phyloP scores from a whole-genome alignment of 1,284 basidiomycete genomes.

The Papiliotrema terrestris region DNA sequence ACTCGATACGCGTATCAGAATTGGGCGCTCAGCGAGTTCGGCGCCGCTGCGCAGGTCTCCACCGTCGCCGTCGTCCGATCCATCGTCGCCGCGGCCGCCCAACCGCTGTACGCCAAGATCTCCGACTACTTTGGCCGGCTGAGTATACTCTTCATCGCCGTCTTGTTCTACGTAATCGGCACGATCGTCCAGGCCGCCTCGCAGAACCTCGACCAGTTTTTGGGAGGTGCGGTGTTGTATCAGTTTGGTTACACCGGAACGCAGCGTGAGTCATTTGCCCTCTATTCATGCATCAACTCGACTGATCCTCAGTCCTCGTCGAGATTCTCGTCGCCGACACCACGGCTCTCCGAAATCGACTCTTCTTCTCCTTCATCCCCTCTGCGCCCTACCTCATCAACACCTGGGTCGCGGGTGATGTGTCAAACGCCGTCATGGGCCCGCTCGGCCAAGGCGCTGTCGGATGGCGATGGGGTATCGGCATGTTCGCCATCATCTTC shows the following conservation, averaged over 20 bases:
- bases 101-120: conserved; percentile 42
- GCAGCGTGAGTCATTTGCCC: conserved; percentile 15
- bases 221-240: conserved; percentile 46
- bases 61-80: conserved; percentile 43
- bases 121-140: conserved; percentile 48
- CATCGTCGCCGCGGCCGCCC: conserved; percentile 35
- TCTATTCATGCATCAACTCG: not conserved
- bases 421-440: not conserved
- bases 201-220: conserved; percentile 35
- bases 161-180: conserved; percentile 46
- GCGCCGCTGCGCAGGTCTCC: conserved; percentile 28
- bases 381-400: conserved; percentile 43
- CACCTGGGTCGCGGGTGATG: conserved; percentile 14
- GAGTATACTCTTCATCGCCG: conserved; percentile 41
- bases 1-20: conserved; percentile 35
- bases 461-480: conserved; percentile 8
- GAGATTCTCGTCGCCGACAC: conserved; percentile 48
- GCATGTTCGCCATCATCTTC: conserved; percentile 11
- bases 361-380: conserved; percentile 47
- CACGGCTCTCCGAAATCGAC: conserved; percentile 43
- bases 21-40: conserved; percentile 17
- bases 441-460: not conserved
- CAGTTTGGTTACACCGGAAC: conserved; percentile 37
- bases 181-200: conserved; percentile 47
- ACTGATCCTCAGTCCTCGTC: conserved; percentile 21